Conservation (phyloP, 2,329 filamentous ascomycete species). For the Alternaria gaisen region DNA sequence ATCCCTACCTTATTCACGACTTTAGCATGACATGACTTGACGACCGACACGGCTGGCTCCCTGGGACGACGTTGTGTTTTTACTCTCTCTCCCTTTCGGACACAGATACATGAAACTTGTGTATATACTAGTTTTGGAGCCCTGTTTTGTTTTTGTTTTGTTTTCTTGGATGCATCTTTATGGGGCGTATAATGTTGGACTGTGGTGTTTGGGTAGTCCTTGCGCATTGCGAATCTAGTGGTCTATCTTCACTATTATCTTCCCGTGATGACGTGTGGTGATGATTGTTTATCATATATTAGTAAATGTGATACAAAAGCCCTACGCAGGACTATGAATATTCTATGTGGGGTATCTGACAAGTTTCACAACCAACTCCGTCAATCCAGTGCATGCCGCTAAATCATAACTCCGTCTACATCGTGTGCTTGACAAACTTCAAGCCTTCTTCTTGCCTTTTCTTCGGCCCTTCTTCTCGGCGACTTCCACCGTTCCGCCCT, state of each 20-base stretch:
- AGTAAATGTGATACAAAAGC: not conserved
- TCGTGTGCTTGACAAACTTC: not conserved
- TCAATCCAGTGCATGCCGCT: not conserved
- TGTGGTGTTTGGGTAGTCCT: not conserved
- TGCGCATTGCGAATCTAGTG: not conserved
- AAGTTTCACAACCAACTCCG: not conserved
- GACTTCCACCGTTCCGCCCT: slow-evolving; percentile 47
- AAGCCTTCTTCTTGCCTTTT: slow-evolving; percentile 36
- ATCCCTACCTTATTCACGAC: slow-evolving; percentile 7
- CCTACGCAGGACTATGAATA: not conserved
- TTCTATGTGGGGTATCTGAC: not conserved
- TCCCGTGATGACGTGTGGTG: not conserved
- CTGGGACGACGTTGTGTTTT: slow-evolving; percentile 2
- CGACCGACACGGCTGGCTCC: slow-evolving; percentile 7
- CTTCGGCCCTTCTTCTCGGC: slow-evolving; percentile 41
- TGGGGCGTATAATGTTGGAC: not conserved
- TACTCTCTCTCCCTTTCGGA: not conserved
- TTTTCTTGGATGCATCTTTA: not conserved
- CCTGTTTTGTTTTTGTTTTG: not conserved
- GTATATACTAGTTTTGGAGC: slow-evolving; percentile 2
- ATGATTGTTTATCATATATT: not conserved
- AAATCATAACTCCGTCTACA: not conserved
- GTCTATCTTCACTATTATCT: not conserved
- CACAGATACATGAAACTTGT: slow-evolving; percentile 1
- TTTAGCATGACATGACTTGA: slow-evolving; percentile 15